phyloP scores from a whole-genome alignment of 805 yeast genomes.

The Starmerella roubikii region DNA sequence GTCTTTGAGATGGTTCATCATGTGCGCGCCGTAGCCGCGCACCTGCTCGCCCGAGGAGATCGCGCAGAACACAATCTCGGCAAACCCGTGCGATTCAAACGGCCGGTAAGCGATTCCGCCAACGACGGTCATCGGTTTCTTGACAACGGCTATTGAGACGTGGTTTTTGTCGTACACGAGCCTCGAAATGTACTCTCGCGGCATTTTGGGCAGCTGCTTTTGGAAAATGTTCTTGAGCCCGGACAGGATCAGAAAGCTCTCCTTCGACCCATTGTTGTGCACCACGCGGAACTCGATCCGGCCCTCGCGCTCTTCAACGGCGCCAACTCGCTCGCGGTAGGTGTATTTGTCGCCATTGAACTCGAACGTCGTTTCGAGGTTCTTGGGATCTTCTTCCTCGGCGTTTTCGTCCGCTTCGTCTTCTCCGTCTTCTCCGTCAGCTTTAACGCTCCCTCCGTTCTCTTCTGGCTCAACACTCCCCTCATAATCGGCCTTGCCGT shows the following conservation, averaged over 20 bases:
- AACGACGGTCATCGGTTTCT: conserved; percentile 86
- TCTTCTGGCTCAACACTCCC: background rate
- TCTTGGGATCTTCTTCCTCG: conserved; percentile 23
- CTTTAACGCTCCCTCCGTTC: conserved; percentile 2
- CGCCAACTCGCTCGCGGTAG: conserved; percentile 87
- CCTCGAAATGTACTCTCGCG: conserved; percentile 88
- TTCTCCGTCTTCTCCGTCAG: conserved; percentile 15
- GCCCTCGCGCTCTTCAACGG: conserved; percentile 83
- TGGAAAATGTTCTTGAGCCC: conserved; percentile 94
- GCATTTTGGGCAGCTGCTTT: conserved; percentile 97
- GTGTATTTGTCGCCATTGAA: conserved; percentile 71
- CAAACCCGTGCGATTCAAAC: conserved; percentile 77
- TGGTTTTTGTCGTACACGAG: conserved; percentile 90
- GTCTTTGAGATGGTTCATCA: conserved; percentile 95
- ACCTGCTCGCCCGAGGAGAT: conserved; percentile 96
- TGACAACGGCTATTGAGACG: conserved; percentile 87
- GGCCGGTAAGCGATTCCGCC: conserved; percentile 98
- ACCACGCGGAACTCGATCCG: conserved; percentile 92
- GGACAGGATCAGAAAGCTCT: conserved; percentile 79
- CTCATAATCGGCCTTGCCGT: background rate
- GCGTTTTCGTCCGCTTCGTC: conserved; percentile 17
- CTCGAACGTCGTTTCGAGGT: conserved; percentile 36
- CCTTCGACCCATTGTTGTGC: conserved; percentile 80
- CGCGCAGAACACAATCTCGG: conserved; percentile 97
- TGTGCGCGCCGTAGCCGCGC: conserved; percentile 95